Conservation (phyloP, 352 stramenopile genomes). For the Phytophthora fragariae region DNA sequence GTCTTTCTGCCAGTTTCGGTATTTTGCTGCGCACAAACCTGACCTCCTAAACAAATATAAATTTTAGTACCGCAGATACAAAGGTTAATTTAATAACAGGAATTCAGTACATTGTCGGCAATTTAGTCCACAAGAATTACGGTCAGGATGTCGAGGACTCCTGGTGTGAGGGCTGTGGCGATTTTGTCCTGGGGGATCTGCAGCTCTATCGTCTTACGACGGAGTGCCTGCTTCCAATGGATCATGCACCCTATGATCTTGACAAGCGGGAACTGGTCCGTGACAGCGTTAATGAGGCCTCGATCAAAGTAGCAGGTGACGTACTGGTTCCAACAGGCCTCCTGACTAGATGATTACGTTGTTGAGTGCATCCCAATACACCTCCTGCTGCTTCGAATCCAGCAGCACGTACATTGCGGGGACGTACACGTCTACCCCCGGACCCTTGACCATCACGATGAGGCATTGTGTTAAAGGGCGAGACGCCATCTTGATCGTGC, state of each 20-base stretch:
- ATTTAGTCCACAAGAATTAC: conserved; percentile 8
- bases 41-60: not conserved
- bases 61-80: not conserved
- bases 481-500: not conserved
- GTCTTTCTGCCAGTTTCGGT: not conserved
- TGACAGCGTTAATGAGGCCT: conserved; percentile 11
- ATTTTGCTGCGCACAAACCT: not conserved
- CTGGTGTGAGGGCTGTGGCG: not conserved
- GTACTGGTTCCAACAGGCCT: no score
- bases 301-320: no score
- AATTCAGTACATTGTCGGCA: conserved; percentile 7
- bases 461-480: no score
- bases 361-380: no score
- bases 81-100: not conserved
- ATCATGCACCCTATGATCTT: conserved; percentile 22
- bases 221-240: conserved; percentile 27
- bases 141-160: not conserved
- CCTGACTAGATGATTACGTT: no score
- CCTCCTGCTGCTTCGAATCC: no score
- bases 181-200: not conserved
- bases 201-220: conserved; percentile 20
- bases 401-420: no score
- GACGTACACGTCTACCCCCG: no score
- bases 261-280: conserved; percentile 16
- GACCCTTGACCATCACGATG: no score